Base-by-base conservation (phyloP, 164 flowering plant genomes). In the Annona squamosa region DNA sequence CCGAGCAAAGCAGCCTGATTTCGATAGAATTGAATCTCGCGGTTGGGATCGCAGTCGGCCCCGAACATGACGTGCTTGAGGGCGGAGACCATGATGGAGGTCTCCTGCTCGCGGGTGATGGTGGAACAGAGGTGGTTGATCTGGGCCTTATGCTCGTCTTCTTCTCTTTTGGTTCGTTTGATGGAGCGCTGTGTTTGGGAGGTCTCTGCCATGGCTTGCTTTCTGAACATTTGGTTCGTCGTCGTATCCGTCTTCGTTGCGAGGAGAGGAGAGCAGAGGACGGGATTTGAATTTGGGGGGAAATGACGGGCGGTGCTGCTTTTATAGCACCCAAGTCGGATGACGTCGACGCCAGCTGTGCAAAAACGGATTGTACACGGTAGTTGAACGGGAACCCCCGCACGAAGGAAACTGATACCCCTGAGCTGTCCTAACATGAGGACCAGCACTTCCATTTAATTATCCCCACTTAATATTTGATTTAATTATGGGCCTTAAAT, bases 41-140 rank as follows among this genome's bases (percentile, higher is more conserved):
- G 26, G 45, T 3, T 56, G 45, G 63, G 2, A 5, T n/a, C n/a
- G 18, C 46, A 9, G 3, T 12, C 62, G 9, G 43, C 4, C 12
- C 72, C 72, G 26, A 7, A 57, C 16, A 70, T 37, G 72, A 70
- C 72, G 46, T 46, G 44, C 42, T 57, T 70, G 65, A 70, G 72
- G 16, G 72, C 72, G 10, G 43, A 41, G 17, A 70, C 72, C 64
- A 70, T 70, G 72, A 70, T 52, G 3, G 12, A 41, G 18, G 5
- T 41, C 46, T 70, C 72, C 59, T 42, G 72, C 46, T 70, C 72
- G 2, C 63, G 26, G 37, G 19, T 70, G 45, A 70, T 4, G 2
- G n/a, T 42, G n/a, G 46, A 42, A 5, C 45, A n/a, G 10, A 17
- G 68, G 46, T 42, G 42, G 4, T 42, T 66, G 13, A 6, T 13